Percentiles rank a stretch among this genome's conserved stretches.
phyloP scores from a whole-genome alignment of 306 rosid species.

The Luffa acutangula region DNA sequence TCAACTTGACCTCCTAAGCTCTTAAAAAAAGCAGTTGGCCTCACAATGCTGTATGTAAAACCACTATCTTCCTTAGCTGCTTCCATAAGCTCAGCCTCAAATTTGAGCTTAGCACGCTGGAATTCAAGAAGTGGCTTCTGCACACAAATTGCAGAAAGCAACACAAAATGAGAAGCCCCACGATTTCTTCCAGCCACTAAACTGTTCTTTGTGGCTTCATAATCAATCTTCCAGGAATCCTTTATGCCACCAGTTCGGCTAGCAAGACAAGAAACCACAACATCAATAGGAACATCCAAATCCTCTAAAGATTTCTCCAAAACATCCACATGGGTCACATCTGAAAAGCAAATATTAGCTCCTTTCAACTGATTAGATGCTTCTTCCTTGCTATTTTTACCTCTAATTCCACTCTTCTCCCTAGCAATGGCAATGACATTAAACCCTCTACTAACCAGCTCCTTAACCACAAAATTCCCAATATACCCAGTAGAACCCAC shows the following conservation, averaged over 20 bases:
- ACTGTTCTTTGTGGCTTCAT: constrained; percentile 85
- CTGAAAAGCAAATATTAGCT: constrained; percentile 73
- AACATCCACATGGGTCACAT: constrained; percentile 56
- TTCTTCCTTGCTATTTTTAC: constrained; percentile 42
- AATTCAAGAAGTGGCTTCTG: constrained; percentile 94
- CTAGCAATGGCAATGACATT: constrained; percentile 73
- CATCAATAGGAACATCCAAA: constrained; percentile 55
- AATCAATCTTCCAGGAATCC: constrained; percentile 96
- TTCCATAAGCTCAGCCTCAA: constrained; percentile 65
- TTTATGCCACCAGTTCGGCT: constrained; percentile 83
- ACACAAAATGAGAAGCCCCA: constrained; percentile 87
- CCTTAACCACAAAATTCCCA: constrained; percentile 79
- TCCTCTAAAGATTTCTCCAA: constrained; percentile 41
- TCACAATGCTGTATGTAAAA: constrained; percentile 72
- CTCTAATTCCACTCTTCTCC: constrained; percentile 77
- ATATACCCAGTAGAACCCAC: constrained; percentile 97
- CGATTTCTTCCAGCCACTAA: constrained; percentile 66
- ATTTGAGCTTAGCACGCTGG: constrained; percentile 85
- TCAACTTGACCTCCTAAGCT: constrained; percentile 98
- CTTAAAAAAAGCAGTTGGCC: constrained; percentile 95
- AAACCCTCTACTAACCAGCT: constrained; percentile 70
- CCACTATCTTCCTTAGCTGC: constrained; percentile 45
- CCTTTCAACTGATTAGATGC: constrained; percentile 54
- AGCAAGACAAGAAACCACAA: constrained; percentile 88
- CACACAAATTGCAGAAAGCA: constrained; percentile 94